phyloP scores from a whole-genome alignment of 371 early-diverging fungal species.

The Rhizopus stolonifer region DNA sequence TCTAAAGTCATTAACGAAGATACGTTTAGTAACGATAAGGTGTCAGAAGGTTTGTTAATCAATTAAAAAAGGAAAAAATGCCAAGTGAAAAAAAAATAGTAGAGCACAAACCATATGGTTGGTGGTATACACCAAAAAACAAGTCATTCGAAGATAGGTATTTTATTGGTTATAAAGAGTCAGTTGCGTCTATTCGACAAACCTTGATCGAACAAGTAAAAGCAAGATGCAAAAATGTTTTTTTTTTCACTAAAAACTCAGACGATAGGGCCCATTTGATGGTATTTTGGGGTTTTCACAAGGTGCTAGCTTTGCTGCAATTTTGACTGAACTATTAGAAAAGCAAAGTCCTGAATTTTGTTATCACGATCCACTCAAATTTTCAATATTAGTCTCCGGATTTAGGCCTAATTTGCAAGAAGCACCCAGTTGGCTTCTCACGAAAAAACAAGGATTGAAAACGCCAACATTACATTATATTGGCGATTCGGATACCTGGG shows the following conservation, averaged over 20 bases:
- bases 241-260: background rate
- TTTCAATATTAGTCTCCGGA: conserved; percentile 56
- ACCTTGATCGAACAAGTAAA: conserved; percentile 44
- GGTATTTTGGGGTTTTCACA: conserved; percentile 72
- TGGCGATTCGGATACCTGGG: conserved; percentile 48
- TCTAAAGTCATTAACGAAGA: too few species aligned
- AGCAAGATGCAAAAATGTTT: background rate
- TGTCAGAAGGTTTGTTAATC: too few species aligned
- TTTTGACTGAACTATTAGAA: conserved; percentile 46
- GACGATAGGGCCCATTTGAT: conserved; percentile 56
- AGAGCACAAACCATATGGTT: conserved; percentile 50
- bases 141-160: conserved; percentile 30
- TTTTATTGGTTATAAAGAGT: conserved; percentile 54
- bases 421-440: conserved; percentile 14
- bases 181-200: conserved; percentile 37
- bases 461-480: conserved; percentile 62
- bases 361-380: conserved; percentile 43
- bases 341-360: conserved; percentile 6
- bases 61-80: background rate
- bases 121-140: conserved; percentile 47
- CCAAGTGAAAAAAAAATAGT: background rate
- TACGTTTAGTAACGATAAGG: too few species aligned
- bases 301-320: conserved; percentile 60
- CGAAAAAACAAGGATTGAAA: conserved; percentile 20
- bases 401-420: conserved; percentile 45